These are phyloP conservation scores for Boletus patriciae DNA, from an alignment of 768 basidiomycete species.

Conservation along the genomic window DNA sequence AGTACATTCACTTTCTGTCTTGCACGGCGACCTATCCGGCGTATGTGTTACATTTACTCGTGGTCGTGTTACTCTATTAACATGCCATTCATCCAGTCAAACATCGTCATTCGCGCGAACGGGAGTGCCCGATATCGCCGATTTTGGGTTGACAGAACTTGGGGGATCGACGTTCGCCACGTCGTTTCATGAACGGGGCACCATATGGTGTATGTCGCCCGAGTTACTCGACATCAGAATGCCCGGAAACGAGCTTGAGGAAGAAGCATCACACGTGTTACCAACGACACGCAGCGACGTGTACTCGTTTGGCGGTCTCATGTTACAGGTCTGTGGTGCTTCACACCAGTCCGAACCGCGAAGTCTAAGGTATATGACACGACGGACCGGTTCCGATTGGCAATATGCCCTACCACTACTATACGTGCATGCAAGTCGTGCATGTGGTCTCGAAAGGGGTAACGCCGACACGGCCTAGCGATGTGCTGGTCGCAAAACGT, in stretches of 20 bases:
- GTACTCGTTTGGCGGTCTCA: slow-evolving; percentile 5
- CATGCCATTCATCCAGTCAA: neutral
- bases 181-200: neutral
- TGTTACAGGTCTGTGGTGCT: neutral
- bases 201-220: neutral
- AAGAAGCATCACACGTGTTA: neutral
- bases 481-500: neutral
- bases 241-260: neutral
- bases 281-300: neutral
- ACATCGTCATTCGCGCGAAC: neutral
- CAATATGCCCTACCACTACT: slow-evolving; percentile 16
- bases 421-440: slow-evolving; percentile 4
- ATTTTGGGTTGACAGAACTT: slow-evolving; percentile 10
- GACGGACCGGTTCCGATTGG: slow-evolving; percentile 2
- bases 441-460: slow-evolving; percentile 3
- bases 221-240: neutral
- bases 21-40: slow-evolving; percentile 12
- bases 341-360: neutral
- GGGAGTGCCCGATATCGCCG: neutral
- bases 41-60: neutral
- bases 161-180: slow-evolving; percentile 1
- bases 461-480: neutral
- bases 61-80: neutral
- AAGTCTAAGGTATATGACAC: neutral
- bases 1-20: slow-evolving; percentile 4